These are phyloP conservation scores for Ceratobasidium theobromae DNA, from an alignment of 1,284 basidiomycete species.

Conservation along the genomic window DNA sequence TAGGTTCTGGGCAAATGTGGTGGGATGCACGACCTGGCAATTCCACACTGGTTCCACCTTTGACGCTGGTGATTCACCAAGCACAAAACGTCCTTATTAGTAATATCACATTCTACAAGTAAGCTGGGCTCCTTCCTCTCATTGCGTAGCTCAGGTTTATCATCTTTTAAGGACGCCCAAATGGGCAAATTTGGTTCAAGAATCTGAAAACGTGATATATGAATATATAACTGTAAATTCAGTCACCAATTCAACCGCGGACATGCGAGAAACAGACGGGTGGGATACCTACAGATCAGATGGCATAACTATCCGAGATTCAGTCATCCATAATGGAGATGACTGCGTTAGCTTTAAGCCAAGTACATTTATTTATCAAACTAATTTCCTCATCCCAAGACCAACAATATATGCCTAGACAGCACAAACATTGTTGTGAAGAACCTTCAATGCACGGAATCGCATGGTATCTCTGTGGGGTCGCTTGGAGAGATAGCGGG, in stretches of 20 bases:
- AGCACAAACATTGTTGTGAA: slow-evolving; percentile 59
- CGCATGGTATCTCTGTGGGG: slow-evolving; percentile 65
- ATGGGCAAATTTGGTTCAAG: slow-evolving; percentile 34
- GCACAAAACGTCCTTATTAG: slow-evolving; percentile 57
- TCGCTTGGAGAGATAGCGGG: slow-evolving; percentile 57
- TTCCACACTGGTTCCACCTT: slow-evolving; percentile 57
- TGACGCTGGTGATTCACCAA: slow-evolving; percentile 61
- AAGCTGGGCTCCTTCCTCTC: slow-evolving; percentile 7
- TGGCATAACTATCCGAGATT: slow-evolving; percentile 53
- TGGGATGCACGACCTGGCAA: slow-evolving; percentile 51
- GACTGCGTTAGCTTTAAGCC: slow-evolving; percentile 70
- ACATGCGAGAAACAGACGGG: slow-evolving; percentile 21
- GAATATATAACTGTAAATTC: slow-evolving; percentile 35
- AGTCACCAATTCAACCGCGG: slow-evolving; percentile 35
- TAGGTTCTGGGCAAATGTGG: slow-evolving; percentile 38
- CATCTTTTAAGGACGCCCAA: slow-evolving; percentile 43
- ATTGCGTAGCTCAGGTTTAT: slow-evolving; percentile 43
- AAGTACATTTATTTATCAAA: slow-evolving; percentile 46
- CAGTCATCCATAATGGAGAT: slow-evolving; percentile 60
- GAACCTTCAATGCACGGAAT: slow-evolving; percentile 62
- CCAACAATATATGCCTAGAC: background rate
- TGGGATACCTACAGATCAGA: slow-evolving; percentile 44
- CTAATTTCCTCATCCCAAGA: background rate
- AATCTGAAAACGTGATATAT: slow-evolving; percentile 38
- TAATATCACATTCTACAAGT: slow-evolving; percentile 38